Evolutionary conservation across 139 green algal genomes (phyloP).

Genomic region (Chlorella vulgaris): DNA sequence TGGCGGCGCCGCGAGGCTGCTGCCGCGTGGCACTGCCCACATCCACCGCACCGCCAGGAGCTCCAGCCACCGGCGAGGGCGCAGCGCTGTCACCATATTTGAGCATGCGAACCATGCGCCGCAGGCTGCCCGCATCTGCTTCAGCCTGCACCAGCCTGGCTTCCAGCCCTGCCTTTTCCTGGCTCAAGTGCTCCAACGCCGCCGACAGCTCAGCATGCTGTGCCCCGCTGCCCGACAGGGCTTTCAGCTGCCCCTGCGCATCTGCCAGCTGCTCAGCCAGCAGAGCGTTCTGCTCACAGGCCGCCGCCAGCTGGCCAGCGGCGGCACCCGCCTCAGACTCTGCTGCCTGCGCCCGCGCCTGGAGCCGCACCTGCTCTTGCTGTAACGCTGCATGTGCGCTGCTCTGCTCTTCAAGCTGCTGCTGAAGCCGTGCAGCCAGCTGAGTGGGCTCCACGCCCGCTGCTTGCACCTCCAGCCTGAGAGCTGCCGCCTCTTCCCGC

Average conservation of each 20-base stretch:
- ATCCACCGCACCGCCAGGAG: not conserved
- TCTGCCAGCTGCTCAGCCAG: slow-evolving; percentile 21
- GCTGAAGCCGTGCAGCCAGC: not conserved
- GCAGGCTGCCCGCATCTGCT: slow-evolving; percentile 12
- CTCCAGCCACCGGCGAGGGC: not conserved
- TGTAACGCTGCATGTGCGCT: not conserved
- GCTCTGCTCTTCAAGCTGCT: not conserved
- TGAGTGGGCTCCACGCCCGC: not conserved
- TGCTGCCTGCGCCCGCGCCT: not conserved
- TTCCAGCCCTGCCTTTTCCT: slow-evolving; percentile 4
- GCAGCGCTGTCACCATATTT: slow-evolving; percentile 14
- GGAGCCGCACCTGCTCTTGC: not conserved
- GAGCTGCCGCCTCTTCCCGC: not conserved
- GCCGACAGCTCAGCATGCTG: not conserved
- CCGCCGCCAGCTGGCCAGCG: slow-evolving; percentile 18
- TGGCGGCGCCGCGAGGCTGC: too few species aligned
- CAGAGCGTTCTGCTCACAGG: slow-evolving; percentile 32
- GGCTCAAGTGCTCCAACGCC: not conserved
- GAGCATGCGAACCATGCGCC: slow-evolving; percentile 11
- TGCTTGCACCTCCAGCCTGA: slow-evolving; percentile 11
- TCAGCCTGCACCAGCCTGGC: not conserved
- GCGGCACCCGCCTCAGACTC: slow-evolving; percentile 2
- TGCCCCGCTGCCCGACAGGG: not conserved
- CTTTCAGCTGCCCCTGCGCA: slow-evolving; percentile 8
- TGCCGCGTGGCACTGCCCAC: not conserved